Percentiles rank a stretch among this genome's conserved stretches.
Conservation (phyloP, 164 flowering plant genomes). For the Chimonanthus salicifolius region DNA sequence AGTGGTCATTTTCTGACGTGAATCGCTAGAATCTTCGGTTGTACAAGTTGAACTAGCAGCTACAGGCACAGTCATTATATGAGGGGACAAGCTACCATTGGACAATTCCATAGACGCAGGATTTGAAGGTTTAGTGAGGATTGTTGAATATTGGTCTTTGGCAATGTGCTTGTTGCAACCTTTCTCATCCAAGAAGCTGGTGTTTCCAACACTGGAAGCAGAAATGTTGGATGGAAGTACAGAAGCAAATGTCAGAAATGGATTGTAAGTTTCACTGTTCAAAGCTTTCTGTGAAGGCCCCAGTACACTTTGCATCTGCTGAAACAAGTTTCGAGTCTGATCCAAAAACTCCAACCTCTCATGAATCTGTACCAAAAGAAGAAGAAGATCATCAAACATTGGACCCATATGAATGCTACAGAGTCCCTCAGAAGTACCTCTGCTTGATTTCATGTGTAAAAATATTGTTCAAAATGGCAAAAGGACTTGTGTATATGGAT, state of each 20-base stretch:
- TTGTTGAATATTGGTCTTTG: slow-evolving; percentile 9
- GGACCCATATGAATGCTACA: slow-evolving; percentile 2
- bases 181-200: slow-evolving; percentile 11
- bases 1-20: slow-evolving; percentile 2
- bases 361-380: slow-evolving; percentile 36
- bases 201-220: slow-evolving; percentile 17
- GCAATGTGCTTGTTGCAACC: slow-evolving; percentile 20
- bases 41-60: background rate
- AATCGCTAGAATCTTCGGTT: slow-evolving; percentile 1
- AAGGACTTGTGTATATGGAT: too few species aligned
- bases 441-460: too few species aligned
- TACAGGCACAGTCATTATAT: slow-evolving; percentile 4
- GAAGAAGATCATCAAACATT: slow-evolving; percentile 7
- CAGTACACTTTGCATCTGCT: slow-evolving; percentile 22
- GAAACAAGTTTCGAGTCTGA: slow-evolving; percentile 36
- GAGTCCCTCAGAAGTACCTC: background rate
- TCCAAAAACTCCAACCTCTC: slow-evolving; percentile 50
- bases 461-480: too few species aligned
- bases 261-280: slow-evolving; percentile 19
- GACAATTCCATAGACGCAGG: slow-evolving; percentile 16
- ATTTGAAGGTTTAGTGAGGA: slow-evolving; percentile 10
- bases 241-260: slow-evolving; percentile 32
- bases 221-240: slow-evolving; percentile 24
- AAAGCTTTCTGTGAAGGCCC: slow-evolving; percentile 21
- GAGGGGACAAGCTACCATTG: slow-evolving; percentile 6